Evolutionary conservation across 768 basidiomycete genomes (phyloP), one percentile per base, ranked within the genome.

Genomic region (Dioszegia hungarica): DNA sequence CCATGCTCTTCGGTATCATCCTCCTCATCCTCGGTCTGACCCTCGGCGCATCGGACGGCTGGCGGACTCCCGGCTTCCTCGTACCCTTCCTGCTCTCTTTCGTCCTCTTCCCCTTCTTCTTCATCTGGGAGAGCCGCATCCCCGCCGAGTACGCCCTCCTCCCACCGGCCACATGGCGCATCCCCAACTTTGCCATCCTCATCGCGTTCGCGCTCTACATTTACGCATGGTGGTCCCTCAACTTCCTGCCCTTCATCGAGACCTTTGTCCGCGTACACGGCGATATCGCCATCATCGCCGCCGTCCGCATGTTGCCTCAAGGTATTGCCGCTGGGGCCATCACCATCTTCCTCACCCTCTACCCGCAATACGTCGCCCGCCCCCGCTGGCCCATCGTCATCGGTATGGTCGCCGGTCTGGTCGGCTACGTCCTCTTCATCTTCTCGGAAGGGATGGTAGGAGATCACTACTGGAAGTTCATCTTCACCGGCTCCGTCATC

Each of bases 371-470:
- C 43, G 46, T 69, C 31, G 46, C 57, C 11, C 33, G 31, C 3
- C 44, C 60, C 2, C 36, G 57, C 46, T 59, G 59, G 50, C 60
- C 65, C 6, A 67, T 67, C n/a, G 45, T 55, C 33, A 28, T 37
- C 20, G 63, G 60, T 34, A 88, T 88, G 85, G 72, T 86, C 38
- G 77, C 89, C 70, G 78, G 87, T 54, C 78, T 83, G 47, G 88
- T 83, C 70, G 77, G 90, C 60, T 74, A 89, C 70, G 22, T 72
- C 28, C 61, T 70, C 37, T 54, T 67, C 50, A 59, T 63, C 45
- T 61, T 57, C 50, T 41, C 49, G 29, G 28, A 41, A 5, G 61
- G 59, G 15, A 45, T 34, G 1, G 41, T 59, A 17, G 44, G 47
- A 27, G 45, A 54, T 19, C 45, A 48, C 20, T 72, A 72, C 52